Evolutionary conservation across 2,329 filamentous ascomycete species (phyloP).

Genomic region (Dothideomycetidae sp.): DNA sequence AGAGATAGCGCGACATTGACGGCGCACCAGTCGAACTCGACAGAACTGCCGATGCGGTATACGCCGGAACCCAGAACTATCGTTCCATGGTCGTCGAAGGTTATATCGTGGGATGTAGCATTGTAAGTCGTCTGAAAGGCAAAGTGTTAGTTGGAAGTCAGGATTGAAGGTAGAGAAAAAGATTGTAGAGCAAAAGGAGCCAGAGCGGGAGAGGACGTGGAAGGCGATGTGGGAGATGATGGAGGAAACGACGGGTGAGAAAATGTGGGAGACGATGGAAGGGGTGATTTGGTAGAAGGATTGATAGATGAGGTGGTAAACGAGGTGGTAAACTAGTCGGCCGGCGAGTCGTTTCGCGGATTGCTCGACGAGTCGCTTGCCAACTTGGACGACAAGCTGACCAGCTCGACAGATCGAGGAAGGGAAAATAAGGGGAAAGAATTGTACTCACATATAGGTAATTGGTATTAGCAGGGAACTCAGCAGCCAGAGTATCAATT

Average conservation of each 20-base stretch:
- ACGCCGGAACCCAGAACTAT: conserved; percentile 87
- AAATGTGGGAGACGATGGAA: too few relatives aligned
- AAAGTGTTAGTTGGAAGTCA: too few relatives aligned
- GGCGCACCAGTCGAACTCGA: conserved; percentile 98
- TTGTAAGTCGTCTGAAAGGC: conserved; percentile 67
- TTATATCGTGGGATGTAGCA: conserved; percentile 81
- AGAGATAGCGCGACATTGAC: conserved; percentile 78
- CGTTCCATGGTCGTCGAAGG: conserved; percentile 81
- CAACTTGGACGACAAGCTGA: not conserved
- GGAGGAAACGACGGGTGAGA: too few relatives aligned
- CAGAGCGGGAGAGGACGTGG: too few relatives aligned
- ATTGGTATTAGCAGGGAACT: conserved; percentile 90
- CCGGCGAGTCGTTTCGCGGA: too few relatives aligned
- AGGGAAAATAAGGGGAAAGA: too few relatives aligned
- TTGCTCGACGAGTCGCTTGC: not conserved
- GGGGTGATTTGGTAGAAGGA: too few relatives aligned
- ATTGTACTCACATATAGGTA: conserved; percentile 52
- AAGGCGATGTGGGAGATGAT: too few relatives aligned
- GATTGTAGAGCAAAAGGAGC: not conserved
- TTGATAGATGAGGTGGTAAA: too few relatives aligned
- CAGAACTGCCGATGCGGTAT: conserved; percentile 92
- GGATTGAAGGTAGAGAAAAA: not conserved
- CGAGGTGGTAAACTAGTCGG: too few relatives aligned
- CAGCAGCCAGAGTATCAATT: conserved; percentile 92
- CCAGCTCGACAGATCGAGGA: too few relatives aligned